A percentile compares a stretch with the other conserved stretches of the same genome.
Evolutionary conservation across 805 yeast species (phyloP).

Genomic region (Millerago galiae): DNA sequence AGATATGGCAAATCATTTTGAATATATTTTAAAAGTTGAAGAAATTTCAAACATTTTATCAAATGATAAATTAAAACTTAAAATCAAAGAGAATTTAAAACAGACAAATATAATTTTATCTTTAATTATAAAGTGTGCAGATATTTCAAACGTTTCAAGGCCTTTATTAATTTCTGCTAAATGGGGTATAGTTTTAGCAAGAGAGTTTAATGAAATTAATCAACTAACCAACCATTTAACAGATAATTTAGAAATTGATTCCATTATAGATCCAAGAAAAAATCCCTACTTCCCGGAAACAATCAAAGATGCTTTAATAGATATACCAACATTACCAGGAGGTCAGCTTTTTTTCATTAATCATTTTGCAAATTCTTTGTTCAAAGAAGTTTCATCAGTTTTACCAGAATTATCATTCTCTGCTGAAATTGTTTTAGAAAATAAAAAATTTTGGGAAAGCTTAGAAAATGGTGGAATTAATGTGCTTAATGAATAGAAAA

Average conservation of each 20-base stretch:
- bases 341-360: constrained; percentile 82
- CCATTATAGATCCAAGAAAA: constrained; percentile 13
- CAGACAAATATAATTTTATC: constrained; percentile 46
- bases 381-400: constrained; percentile 52
- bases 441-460: not conserved
- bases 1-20: constrained; percentile 87
- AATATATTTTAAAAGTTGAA: constrained; percentile 52
- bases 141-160: constrained; percentile 87
- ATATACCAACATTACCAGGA: constrained; percentile 47
- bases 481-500: too few species aligned
- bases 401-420: constrained; percentile 59
- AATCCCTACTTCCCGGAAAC: constrained; percentile 28
- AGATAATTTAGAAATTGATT: constrained; percentile 12
- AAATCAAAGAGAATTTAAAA: constrained; percentile 14
- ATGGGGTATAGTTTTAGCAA: constrained; percentile 79
- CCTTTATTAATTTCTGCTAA: constrained; percentile 67
- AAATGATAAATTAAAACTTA: constrained; percentile 8
- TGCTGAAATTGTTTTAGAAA: constrained; percentile 36
- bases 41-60: constrained; percentile 22
- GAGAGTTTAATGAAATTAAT: constrained; percentile 70
- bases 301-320: constrained; percentile 37
- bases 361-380: constrained; percentile 75
- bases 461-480: too few species aligned
- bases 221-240: constrained; percentile 38
- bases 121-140: constrained; percentile 86